Percentiles rank a stretch among this genome's conserved stretches.
These are phyloP conservation scores for Marasmius tenuissimus DNA, from an alignment of 1,284 basidiomycete genomes.

Conservation along the genomic window DNA sequence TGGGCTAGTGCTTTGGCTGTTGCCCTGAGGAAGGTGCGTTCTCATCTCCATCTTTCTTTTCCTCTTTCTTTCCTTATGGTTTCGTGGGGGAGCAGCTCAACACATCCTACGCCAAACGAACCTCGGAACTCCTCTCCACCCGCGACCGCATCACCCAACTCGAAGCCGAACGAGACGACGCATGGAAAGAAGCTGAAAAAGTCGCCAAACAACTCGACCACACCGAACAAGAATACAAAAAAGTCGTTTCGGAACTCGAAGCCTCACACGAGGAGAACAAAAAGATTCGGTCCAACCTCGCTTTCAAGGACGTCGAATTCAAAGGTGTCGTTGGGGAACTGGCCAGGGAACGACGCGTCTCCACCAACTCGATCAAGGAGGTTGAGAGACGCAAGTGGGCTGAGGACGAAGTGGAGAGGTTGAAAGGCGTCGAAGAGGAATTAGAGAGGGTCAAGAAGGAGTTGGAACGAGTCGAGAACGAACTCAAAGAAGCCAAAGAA, in stretches of 20 bases:
- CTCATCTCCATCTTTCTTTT: neutral
- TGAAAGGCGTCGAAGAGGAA: too few species aligned
- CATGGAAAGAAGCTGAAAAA: slow-evolving; percentile 74
- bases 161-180: slow-evolving; percentile 74
- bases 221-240: slow-evolving; percentile 21
- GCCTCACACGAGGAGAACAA: too few species aligned
- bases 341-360: too few species aligned
- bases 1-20: slow-evolving; percentile 72
- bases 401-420: too few species aligned
- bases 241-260: too few species aligned
- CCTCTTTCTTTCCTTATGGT: slow-evolving; percentile 4
- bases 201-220: slow-evolving; percentile 70
- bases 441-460: neutral
- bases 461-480: neutral
- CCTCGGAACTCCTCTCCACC: slow-evolving; percentile 50
- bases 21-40: slow-evolving; percentile 63
- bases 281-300: too few species aligned
- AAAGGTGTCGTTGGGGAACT: too few species aligned
- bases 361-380: too few species aligned
- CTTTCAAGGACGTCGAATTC: too few species aligned
- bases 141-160: slow-evolving; percentile 50
- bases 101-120: slow-evolving; percentile 65
- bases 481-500: neutral
- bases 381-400: too few species aligned
- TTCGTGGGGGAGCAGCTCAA: slow-evolving; percentile 55